Conservation (phyloP, 306 rosid genomes). For the Ochetophila trinervis region DNA sequence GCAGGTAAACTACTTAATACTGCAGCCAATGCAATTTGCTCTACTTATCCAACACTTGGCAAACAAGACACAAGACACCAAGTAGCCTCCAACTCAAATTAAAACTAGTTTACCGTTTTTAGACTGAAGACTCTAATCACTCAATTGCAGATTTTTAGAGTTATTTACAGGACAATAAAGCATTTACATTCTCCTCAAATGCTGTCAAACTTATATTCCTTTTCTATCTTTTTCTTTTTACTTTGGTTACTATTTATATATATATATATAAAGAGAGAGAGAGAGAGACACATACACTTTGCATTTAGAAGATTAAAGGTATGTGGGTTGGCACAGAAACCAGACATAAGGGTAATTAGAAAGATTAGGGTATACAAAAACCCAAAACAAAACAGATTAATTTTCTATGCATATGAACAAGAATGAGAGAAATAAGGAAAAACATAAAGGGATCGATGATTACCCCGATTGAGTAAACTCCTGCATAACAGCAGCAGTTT, state of each 20-base stretch:
- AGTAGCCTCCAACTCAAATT: not conserved
- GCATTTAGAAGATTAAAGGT: too few relatives aligned
- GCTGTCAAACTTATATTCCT: too few relatives aligned
- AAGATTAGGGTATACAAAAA: too few relatives aligned
- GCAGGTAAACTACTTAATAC: too few relatives aligned
- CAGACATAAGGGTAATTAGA: too few relatives aligned
- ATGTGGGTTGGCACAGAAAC: too few relatives aligned
- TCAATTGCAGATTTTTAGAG: not conserved
- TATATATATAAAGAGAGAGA: too few relatives aligned
- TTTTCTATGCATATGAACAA: not conserved
- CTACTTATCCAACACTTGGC: too few relatives aligned
- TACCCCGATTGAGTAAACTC: conserved; percentile 90
- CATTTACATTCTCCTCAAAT: not conserved
- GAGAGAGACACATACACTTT: too few relatives aligned
- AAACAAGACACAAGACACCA: not conserved
- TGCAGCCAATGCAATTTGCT: not conserved
- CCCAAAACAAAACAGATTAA: not conserved
- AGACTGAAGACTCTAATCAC: not conserved
- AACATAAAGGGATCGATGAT: not conserved
- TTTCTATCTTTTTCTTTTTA: too few relatives aligned
- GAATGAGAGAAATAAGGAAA: not conserved
- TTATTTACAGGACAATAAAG: not conserved
- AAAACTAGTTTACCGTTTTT: not conserved
- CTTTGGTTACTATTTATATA: too few relatives aligned
- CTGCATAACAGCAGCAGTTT: conserved; percentile 83